Evolutionary conservation across 2,329 filamentous ascomycete species (phyloP).

Genomic region (Diplodia scrobiculata): DNA sequence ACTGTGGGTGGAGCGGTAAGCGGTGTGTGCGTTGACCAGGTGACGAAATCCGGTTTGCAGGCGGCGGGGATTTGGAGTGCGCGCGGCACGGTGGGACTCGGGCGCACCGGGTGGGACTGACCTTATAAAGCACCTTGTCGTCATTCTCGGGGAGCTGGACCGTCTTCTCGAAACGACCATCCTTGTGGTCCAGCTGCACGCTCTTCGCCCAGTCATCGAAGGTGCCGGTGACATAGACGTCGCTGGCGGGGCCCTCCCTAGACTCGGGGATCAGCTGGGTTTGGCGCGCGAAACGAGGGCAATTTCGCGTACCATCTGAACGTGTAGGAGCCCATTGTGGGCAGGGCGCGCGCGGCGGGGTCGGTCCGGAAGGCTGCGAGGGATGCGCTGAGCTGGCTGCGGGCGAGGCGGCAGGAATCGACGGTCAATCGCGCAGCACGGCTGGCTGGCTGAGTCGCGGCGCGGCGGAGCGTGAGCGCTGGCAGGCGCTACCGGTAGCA

Average conservation of each 20-base stretch:
- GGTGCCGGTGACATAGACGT: conserved; percentile 92
- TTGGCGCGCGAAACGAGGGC: conserved; percentile 22
- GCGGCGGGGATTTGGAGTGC: conserved; percentile 24
- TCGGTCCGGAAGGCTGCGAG: conserved; percentile 5
- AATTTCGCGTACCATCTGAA: conserved; percentile 66
- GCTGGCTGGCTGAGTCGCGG: conserved; percentile 11
- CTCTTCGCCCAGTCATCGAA: conserved; percentile 94
- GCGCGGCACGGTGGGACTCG: conserved; percentile 20
- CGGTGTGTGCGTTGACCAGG: conserved; percentile 30
- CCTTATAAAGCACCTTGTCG: conserved; percentile 92
- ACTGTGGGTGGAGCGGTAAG: conserved; percentile 57
- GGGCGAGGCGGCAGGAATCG: conserved; percentile 15
- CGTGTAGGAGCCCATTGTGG: conserved; percentile 65
- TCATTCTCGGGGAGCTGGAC: conserved; percentile 68
- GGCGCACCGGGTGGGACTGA: conserved; percentile 46
- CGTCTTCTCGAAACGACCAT: conserved; percentile 72
- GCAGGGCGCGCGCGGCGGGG: conserved; percentile 8
- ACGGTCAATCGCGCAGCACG: conserved; percentile 16
- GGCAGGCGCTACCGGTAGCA: conserved; percentile 11
- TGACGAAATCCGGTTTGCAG: conserved; percentile 28
- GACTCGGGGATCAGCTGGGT: not conserved
- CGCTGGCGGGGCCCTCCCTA: conserved; percentile 80
- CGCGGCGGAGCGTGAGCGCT: not conserved
- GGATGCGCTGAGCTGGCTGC: conserved; percentile 15
- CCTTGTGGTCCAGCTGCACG: conserved; percentile 76